Conservation (phyloP, 1,284 basidiomycete genomes). For the Wallemia mellicola region DNA sequence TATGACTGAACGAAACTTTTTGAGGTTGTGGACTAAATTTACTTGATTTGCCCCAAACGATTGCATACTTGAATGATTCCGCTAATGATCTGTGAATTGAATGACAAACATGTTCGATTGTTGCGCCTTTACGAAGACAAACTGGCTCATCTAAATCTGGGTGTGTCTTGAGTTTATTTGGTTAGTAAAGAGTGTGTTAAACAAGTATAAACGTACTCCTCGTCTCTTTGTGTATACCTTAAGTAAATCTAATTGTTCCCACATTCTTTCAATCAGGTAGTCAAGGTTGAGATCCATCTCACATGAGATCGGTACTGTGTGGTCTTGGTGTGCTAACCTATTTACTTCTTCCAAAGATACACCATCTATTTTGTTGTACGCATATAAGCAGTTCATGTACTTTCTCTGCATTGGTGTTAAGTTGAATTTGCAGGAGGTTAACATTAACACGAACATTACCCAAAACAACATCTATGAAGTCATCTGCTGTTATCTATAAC, state of each 20-base stretch:
- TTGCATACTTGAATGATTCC: conserved; percentile 15
- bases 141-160: conserved; percentile 82
- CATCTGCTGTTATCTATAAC: conserved; percentile 61
- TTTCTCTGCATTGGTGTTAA: conserved; percentile 24
- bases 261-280: conserved; percentile 62
- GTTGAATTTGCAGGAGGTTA: neutral
- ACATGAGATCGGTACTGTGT: conserved; percentile 77
- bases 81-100: conserved; percentile 68
- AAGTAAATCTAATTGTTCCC: conserved; percentile 58
- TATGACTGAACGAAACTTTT: conserved; percentile 57
- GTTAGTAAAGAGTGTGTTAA: neutral
- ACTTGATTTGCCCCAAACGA: conserved; percentile 43
- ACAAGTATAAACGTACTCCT: conserved; percentile 23
- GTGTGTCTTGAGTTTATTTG: conserved; percentile 14
- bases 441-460: conserved; percentile 21
- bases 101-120: conserved; percentile 74
- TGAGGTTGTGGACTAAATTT: conserved; percentile 78
- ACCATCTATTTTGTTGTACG: conserved; percentile 83
- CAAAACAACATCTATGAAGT: conserved; percentile 88
- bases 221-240: conserved; percentile 91
- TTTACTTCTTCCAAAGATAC: conserved; percentile 72
- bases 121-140: conserved; percentile 66
- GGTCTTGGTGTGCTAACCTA: conserved; percentile 54
- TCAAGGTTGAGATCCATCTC: conserved; percentile 68
- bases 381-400: conserved; percentile 47